Base-by-base conservation (phyloP, 2,329 filamentous ascomycete genomes). In the Hypoxylon sp. region DNA sequence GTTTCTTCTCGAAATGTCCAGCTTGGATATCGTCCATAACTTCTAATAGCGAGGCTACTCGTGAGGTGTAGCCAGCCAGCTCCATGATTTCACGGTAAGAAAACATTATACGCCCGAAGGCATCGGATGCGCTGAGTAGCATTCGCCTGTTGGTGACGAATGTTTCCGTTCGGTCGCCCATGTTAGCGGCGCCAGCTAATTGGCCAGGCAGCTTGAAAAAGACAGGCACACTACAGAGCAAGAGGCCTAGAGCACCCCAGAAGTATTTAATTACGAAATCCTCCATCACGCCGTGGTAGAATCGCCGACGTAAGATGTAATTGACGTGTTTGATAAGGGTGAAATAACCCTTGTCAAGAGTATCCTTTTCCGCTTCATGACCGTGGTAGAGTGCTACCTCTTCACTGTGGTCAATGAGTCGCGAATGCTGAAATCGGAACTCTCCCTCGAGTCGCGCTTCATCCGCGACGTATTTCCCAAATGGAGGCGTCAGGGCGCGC, bases 241-340 rank as follows among this genome's bases (percentile, higher is more conserved):
- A 81, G 71, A 99, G 86, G 1, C 96, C 96, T 47, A 99, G 81
- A 1, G 96, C 95, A 44, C 96, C 96, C 96, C 96, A 99, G 81
- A 98, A 96, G 79, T 99, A 99, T 81, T 99, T 99, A 81, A 99
- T 97, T 64, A 98, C 94, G 80, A 98, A 99, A 80, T 99, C 96
- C 79, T 99, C 96, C 95, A 98, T 98, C 76, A 99, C 91, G n/a
- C 94, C 95, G 79, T 99, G 95, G 80, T 98, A 98, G 79, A 99
- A 92, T 53, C 96, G 89, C 69, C 93, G 87, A 42, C 94, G 88
- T 68, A 99, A 83, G 72, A 98, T 98, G 77, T 97, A 91, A 80
- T 99, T 99, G 78, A 99, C 95, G 81, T 99, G 96, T 82, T 98
- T 98, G 83, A 99, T 99, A 39, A 99, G 86, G 1, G 96, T 99